phyloP scores from a whole-genome alignment of 192 early-diverging fungal species.

The Paraglomus occultum region DNA sequence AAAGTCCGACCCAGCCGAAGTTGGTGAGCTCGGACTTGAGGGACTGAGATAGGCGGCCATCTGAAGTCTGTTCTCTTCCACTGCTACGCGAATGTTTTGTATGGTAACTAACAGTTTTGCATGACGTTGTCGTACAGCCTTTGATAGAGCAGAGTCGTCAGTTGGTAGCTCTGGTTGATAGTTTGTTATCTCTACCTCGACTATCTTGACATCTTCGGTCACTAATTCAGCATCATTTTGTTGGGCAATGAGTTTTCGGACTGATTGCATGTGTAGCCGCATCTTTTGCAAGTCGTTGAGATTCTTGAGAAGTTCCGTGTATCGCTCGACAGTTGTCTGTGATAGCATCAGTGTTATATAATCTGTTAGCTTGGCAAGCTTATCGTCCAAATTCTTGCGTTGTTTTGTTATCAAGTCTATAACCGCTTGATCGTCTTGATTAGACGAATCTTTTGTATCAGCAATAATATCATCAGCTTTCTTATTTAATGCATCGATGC shows the following conservation, averaged over 20 bases:
- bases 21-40: conserved; percentile 26
- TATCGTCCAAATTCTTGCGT: conserved; percentile 9
- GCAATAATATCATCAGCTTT: conserved; percentile 17
- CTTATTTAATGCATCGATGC: conserved; percentile 14
- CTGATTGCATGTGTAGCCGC: conserved; percentile 19
- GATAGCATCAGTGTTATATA: conserved; percentile 19
- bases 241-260: conserved; percentile 19
- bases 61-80: conserved; percentile 26
- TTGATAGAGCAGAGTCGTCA: conserved; percentile 22
- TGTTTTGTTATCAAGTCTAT: conserved; percentile 25
- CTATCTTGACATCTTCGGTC: conserved; percentile 3
- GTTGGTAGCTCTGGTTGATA: conserved; percentile 2
- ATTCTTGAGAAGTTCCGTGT: neutral
- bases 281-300: neutral
- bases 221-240: conserved; percentile 29
- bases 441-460: conserved; percentile 16
- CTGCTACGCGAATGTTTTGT: conserved; percentile 19
- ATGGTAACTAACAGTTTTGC: conserved; percentile 24
- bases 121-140: conserved; percentile 22
- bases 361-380: conserved; percentile 17
- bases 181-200: conserved; percentile 19
- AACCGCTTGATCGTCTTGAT: conserved; percentile 25
- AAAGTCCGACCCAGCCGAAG: conserved; percentile 27
- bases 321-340: conserved; percentile 27
- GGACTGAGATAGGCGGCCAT: conserved; percentile 31